These are phyloP conservation scores for Dipteronia dyeriana DNA, from an alignment of 345 rosid species.

Conservation along the genomic window DNA sequence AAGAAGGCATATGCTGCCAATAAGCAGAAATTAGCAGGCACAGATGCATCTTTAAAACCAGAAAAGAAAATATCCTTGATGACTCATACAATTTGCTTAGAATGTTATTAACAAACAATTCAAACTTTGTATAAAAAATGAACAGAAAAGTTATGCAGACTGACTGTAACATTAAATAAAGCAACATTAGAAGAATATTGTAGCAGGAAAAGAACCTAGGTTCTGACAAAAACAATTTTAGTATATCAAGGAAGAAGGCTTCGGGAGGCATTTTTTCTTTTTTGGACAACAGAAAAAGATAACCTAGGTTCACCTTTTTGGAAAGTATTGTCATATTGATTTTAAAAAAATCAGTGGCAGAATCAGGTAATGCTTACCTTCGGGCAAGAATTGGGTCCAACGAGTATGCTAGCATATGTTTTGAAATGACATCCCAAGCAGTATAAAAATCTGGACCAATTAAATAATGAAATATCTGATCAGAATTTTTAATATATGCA, in stretches of 20 bases:
- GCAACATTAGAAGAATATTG: conserved; percentile 1
- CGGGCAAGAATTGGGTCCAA: conserved; percentile 60
- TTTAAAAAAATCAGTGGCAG: not conserved
- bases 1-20: conserved; percentile 66
- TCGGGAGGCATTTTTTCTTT: not conserved
- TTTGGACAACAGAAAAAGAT: not conserved
- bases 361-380: conserved; percentile 49
- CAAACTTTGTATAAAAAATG: not conserved
- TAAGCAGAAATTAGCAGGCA: conserved; percentile 14
- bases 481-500: conserved; percentile 14
- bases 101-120: not conserved
- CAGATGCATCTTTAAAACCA: conserved; percentile 1
- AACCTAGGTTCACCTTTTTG: conserved; percentile 12
- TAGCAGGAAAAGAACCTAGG: not conserved
- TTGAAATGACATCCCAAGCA: conserved; percentile 85
- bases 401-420: conserved; percentile 54
- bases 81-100: not conserved
- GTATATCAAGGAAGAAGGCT: not conserved
- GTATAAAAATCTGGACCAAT: conserved; percentile 81
- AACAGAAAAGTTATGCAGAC: not conserved
- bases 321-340: not conserved
- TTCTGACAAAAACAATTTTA: not conserved
- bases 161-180: conserved; percentile 1
- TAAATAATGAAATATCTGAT: conserved; percentile 15
- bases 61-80: not conserved